phyloP scores from a whole-genome alignment of 2,329 filamentous ascomycete genomes.

The Purpureocillium takamizusanense region DNA sequence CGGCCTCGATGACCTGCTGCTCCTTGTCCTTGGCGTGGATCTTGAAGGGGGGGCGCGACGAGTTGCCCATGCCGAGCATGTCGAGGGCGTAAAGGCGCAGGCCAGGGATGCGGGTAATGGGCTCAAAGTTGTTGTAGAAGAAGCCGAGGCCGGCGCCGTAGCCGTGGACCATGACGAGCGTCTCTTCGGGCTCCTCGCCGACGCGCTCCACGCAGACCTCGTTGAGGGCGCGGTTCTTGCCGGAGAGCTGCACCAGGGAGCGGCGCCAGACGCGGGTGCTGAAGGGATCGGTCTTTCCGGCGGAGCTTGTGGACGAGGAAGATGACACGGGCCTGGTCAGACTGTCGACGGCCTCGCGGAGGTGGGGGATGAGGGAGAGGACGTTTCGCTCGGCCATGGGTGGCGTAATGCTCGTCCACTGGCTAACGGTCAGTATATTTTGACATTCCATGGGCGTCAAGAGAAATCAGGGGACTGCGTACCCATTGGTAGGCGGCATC shows the following conservation, averaged over 20 bases:
- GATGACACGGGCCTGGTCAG: conserved; percentile 29
- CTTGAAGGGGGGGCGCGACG: conserved; percentile 72
- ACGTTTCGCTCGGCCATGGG: conserved; percentile 81
- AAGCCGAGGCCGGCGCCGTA: conserved; percentile 95
- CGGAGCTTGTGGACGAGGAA: conserved; percentile 18
- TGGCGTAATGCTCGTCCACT: conserved; percentile 84
- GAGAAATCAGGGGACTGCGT: conserved; percentile 20
- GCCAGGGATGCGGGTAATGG: conserved; percentile 65
- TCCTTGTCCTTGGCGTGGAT: conserved; percentile 75
- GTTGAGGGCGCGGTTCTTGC: conserved; percentile 81
- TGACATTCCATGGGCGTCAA: background rate
- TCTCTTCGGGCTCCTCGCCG: conserved; percentile 71
- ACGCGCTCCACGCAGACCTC: conserved; percentile 85
- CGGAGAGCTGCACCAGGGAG: conserved; percentile 72
- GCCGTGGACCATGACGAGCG: conserved; percentile 90
- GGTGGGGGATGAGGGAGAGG: conserved; percentile 74
- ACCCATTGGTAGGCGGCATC: conserved; percentile 91
- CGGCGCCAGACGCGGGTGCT: conserved; percentile 82
- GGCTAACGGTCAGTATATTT: background rate
- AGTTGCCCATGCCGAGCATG: conserved; percentile 90
- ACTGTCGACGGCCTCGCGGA: conserved; percentile 67
- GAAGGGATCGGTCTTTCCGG: conserved; percentile 60
- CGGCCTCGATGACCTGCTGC: conserved; percentile 77
- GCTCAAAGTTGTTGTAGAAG: conserved; percentile 97
- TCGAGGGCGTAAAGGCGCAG: conserved; percentile 94